These are phyloP conservation scores for Colletotrichum chrysophilum DNA, from an alignment of 2,329 filamentous ascomycete genomes.

Conservation along the genomic window DNA sequence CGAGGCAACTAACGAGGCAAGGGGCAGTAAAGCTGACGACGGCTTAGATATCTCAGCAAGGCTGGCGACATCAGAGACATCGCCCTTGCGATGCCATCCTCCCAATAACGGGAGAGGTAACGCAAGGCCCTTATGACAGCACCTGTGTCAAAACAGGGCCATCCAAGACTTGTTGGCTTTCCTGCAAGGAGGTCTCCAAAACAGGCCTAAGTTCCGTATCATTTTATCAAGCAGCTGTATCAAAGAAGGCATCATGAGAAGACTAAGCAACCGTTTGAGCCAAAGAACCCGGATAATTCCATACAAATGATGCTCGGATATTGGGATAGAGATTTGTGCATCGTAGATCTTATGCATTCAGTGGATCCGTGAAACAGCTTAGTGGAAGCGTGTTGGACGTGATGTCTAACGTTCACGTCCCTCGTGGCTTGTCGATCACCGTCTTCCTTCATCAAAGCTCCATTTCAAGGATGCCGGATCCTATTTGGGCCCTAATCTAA, in stretches of 20 bases:
- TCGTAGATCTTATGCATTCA: neutral
- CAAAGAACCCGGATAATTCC: neutral
- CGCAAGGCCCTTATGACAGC: neutral
- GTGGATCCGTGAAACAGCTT: neutral
- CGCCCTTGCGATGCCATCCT: neutral
- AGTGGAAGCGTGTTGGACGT: neutral
- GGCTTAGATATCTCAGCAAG: neutral
- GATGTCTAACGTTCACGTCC: conserved; percentile 4
- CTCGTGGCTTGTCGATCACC: conserved; percentile 13
- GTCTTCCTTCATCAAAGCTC: conserved; percentile 5
- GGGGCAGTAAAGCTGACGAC: neutral
- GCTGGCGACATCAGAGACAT: neutral
- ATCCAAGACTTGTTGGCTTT: neutral
- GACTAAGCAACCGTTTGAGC: neutral
- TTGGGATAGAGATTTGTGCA: neutral
- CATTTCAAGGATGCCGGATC: conserved; percentile 1
- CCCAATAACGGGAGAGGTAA: neutral
- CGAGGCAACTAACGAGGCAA: neutral
- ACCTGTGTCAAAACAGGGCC: neutral
- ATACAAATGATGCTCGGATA: neutral
- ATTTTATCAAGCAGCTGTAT: neutral
- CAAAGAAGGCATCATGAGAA: neutral
- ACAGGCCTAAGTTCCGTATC: neutral
- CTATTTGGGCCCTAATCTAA: conserved; percentile 5
- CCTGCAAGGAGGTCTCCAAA: neutral